These are phyloP conservation scores for Penicillium alfredii DNA, from an alignment of 495 filamentous ascomycete genomes.

Conservation along the genomic window DNA sequence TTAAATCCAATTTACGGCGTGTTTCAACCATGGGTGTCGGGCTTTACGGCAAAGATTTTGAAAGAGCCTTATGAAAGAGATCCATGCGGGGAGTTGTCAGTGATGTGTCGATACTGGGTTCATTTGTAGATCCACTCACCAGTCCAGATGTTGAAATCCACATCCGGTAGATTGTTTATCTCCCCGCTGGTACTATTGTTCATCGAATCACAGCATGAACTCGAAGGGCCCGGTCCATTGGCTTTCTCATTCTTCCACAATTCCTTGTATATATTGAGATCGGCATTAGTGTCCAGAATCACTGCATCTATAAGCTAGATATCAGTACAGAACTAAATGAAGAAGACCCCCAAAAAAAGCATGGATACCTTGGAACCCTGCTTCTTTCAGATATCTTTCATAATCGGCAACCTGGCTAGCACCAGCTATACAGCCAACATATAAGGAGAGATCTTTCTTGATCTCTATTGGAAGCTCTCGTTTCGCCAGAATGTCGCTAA, in stretches of 20 bases:
- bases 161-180: conserved; percentile 1
- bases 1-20: conserved; percentile 1
- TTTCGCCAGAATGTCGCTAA: conserved; percentile 59
- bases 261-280: conserved; percentile 54
- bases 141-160: conserved; percentile 17
- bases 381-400: conserved; percentile 46
- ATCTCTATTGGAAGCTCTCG: conserved; percentile 46
- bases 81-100: not conserved
- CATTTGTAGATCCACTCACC: conserved; percentile 8
- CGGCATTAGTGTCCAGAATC: conserved; percentile 47
- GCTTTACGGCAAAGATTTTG: conserved; percentile 7
- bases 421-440: conserved; percentile 58
- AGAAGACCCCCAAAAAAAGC: not conserved
- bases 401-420: conserved; percentile 51
- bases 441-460: conserved; percentile 42
- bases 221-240: not conserved
- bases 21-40: not conserved
- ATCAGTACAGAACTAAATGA: conserved; percentile 4
- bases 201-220: conserved; percentile 6
- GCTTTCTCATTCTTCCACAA: conserved; percentile 1
- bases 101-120: not conserved
- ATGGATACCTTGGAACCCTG: conserved; percentile 49
- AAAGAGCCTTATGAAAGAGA: not conserved
- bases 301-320: conserved; percentile 35
- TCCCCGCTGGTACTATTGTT: not conserved